Base-by-base conservation (phyloP, 768 basidiomycete genomes). In the Leccinum truebloodii region DNA sequence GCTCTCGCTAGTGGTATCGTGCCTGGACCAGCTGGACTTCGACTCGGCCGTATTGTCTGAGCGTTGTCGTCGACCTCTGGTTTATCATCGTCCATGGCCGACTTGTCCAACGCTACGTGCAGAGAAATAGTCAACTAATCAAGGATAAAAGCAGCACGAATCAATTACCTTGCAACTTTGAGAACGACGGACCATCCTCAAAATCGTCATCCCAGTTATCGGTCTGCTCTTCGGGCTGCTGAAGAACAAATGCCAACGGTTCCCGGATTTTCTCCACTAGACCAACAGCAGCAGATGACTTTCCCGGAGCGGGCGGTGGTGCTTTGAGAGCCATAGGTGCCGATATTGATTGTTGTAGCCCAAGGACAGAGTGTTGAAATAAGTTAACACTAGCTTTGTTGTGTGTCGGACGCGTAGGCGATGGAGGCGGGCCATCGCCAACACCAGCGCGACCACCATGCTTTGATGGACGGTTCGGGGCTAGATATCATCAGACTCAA, bases 201-300 rank as follows among this genome's bases (percentile, higher is more conserved):
- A 99, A 99, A 70, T 99, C 97, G 64, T 95, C 93, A 69, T 99
- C 97, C 97, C 97, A 99, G 64, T 95, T 96, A 71, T 97, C 95
- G 1, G 88, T 90, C 71, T 92, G 90, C 64, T 93, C 89, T 76
- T 95, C 90, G 18, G 89, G 89, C 24, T 84, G 82, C 60, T 86
- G 88, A 24, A 91, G 75, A 16, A 80, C 83, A 63, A 89, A 87
- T 4, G 84, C 83, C 57, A 85, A 76, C 4, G 90, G 89, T 54
- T 89, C 74, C 28, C 76, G 71, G 26, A 77, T 78, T 57, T 77
- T 78, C 55, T 78, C 77, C 13, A 75, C 69, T 13, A 78, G 57
- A 58, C 72, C 73, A 41, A 73, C 68, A 30, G 77, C 63, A 12
- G 55, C 68, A 4, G 60, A 56, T 2, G 67, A 54, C 57, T 73